Evolutionary conservation across 441 rosid genomes (phyloP).

Genomic region (Adansonia madagascariensis): DNA sequence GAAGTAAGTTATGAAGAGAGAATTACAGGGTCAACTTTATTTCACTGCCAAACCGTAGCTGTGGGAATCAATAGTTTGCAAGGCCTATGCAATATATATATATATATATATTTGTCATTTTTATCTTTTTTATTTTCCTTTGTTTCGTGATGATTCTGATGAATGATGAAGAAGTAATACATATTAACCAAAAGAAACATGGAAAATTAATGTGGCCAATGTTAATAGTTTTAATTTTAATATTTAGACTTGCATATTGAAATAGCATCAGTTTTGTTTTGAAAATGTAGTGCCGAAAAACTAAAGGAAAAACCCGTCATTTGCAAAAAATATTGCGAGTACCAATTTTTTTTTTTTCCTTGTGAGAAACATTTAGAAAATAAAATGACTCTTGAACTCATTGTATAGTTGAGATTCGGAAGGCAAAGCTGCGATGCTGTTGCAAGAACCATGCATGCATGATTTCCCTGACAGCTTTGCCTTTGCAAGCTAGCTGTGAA

Average conservation of each 20-base stretch:
- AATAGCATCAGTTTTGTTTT: not conserved
- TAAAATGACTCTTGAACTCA: constrained; percentile 19
- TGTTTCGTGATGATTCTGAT: not conserved
- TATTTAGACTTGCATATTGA: too few species aligned
- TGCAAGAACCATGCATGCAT: not conserved
- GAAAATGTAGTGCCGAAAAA: too few species aligned
- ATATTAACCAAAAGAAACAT: too few species aligned
- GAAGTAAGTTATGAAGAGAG: not conserved
- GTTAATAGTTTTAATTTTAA: not conserved
- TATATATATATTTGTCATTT: too few species aligned
- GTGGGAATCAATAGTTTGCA: not conserved
- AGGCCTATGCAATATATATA: not conserved
- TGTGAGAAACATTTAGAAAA: not conserved
- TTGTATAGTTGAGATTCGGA: not conserved
- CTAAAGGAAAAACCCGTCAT: not conserved
- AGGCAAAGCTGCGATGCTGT: not conserved
- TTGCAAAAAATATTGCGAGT: not conserved
- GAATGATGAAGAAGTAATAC: too few species aligned
- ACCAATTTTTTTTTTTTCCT: not conserved
- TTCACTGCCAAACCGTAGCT: not conserved
- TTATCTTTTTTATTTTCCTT: not conserved
- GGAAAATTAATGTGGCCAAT: not conserved
- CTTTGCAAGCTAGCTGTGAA: constrained; percentile 12
- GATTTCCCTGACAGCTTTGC: constrained; percentile 22
- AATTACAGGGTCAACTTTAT: not conserved